Evolutionary conservation across 345 rosid genomes (phyloP), one percentile per base, ranked within the genome.

Genomic region (Punica granatum): DNA sequence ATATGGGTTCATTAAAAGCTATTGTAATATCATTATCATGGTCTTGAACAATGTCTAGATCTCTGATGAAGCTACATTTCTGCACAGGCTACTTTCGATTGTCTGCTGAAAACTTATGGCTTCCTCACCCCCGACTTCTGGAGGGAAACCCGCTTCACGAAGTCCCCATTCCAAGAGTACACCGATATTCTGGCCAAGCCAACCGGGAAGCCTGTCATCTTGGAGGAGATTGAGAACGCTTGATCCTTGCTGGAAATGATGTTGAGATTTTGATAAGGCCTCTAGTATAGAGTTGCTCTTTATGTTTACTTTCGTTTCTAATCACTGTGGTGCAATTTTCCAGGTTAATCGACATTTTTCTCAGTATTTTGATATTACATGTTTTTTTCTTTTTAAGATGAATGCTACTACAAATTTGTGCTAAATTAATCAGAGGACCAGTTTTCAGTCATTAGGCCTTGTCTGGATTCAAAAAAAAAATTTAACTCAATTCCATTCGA

Each of bases 61-160:
- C 23, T 46, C 23, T 46, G 7, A 46, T 46, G 42, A 13, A 7
- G 23, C 7, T 19, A 19, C 48, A 1, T 46, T 46, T 46, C 23
- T 46, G n/a, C 13, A 3, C 78, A 76, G 78, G 91, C 94, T 5
- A 83, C 94, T 0, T 88, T 88, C 0, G 91, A 88, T 14, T 86
- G 88, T 31, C 85, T 88, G 19, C 63, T 84, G 67, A 84, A 88
- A 76, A 88, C 95, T 1, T 86, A 86, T 33, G 92, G 94, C 15
- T 88, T 86, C 94, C 77, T 88, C 63, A 86, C 94, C 21, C 94
- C 90, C 3, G 91, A 88, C 60, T 83, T 88, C 71, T 88, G 92
- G 94, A 88, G 63, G 74, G 91, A 86, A 36, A 86, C 91, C 0
- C 81, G 75, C 10, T 86, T 82, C 70, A 56, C 65, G 15, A 84